Conservation (phyloP, 1,284 basidiomycete genomes). For the Exsudoporus floridanus region DNA sequence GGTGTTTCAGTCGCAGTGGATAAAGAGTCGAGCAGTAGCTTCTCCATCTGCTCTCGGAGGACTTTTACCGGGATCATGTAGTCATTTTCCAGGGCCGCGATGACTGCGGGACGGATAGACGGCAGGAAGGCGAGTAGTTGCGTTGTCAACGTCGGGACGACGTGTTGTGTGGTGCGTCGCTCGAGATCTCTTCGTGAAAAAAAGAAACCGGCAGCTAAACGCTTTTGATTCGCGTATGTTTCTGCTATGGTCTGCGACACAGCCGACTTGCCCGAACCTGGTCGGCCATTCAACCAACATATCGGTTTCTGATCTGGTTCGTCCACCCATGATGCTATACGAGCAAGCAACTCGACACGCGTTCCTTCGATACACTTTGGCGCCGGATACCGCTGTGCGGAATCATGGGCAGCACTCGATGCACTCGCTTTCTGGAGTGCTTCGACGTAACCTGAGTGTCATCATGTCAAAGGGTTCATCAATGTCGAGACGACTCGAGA, state of each 20-base stretch:
- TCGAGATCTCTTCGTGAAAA: background rate
- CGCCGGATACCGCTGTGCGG: slow-evolving; percentile 21
- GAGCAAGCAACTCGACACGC: slow-evolving; percentile 19
- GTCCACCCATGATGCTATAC: slow-evolving; percentile 18
- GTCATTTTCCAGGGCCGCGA: slow-evolving; percentile 16
- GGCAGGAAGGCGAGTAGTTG: slow-evolving; percentile 13
- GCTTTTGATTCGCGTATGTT: background rate
- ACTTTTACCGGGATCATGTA: slow-evolving; percentile 22
- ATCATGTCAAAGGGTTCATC: background rate
- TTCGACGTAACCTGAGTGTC: slow-evolving; percentile 9
- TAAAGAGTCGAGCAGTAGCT: slow-evolving; percentile 13
- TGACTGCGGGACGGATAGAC: slow-evolving; percentile 1
- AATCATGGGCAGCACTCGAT: slow-evolving; percentile 21
- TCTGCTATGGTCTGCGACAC: background rate
- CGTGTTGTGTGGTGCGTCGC: slow-evolving; percentile 7
- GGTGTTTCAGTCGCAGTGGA: background rate
- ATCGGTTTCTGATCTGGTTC: slow-evolving; percentile 2
- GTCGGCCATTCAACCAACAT: background rate
- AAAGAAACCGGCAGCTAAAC: background rate
- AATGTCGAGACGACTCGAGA: background rate
- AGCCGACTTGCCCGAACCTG: background rate
- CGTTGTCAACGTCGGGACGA: slow-evolving; percentile 15
- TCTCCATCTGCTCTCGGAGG: slow-evolving; percentile 24
- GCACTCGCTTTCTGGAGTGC: slow-evolving; percentile 19
- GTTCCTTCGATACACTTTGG: slow-evolving; percentile 26